Conservation (phyloP, 208 protist species). For the Leptomonas seymouri region DNA sequence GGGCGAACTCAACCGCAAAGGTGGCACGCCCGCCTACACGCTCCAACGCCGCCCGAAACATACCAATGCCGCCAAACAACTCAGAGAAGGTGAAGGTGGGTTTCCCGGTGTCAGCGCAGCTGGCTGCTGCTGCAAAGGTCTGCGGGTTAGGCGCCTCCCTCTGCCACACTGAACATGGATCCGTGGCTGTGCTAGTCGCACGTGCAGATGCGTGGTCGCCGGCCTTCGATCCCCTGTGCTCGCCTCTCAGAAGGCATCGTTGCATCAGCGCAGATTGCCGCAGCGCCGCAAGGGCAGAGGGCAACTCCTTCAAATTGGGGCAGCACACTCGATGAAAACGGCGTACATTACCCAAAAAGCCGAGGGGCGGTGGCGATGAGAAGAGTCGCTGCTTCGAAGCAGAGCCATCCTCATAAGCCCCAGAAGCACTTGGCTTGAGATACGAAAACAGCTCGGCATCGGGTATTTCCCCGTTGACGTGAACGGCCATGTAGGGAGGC, state of each 20-base stretch:
- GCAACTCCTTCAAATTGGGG: slow-evolving; percentile 25
- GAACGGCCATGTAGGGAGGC: slow-evolving; percentile 35
- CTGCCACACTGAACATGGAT: background rate
- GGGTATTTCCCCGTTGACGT: slow-evolving; percentile 22
- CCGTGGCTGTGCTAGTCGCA: background rate
- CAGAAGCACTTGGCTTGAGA: background rate
- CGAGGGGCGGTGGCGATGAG: slow-evolving; percentile 24
- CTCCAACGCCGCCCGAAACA: slow-evolving; percentile 81
- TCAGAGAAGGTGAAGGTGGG: slow-evolving; percentile 74
- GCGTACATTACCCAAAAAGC: slow-evolving; percentile 46
- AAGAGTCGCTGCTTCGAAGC: background rate
- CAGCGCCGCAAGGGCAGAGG: slow-evolving; percentile 36
- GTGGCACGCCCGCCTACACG: slow-evolving; percentile 50
- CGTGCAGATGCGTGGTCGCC: no score
- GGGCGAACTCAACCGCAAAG: slow-evolving; percentile 73
- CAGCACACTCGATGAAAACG: slow-evolving; percentile 56
- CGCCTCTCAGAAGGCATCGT: background rate
- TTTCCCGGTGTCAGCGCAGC: background rate
- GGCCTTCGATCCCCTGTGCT: background rate
- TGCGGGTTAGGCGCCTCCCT: background rate
- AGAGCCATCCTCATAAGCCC: background rate
- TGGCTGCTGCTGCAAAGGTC: background rate
- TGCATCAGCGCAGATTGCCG: slow-evolving; percentile 18
- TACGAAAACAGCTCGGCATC: slow-evolving; percentile 8
- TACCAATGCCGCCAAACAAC: slow-evolving; percentile 91